phyloP scores from a whole-genome alignment of 148 eudicot genomes.

The Amaranthus palmeri region DNA sequence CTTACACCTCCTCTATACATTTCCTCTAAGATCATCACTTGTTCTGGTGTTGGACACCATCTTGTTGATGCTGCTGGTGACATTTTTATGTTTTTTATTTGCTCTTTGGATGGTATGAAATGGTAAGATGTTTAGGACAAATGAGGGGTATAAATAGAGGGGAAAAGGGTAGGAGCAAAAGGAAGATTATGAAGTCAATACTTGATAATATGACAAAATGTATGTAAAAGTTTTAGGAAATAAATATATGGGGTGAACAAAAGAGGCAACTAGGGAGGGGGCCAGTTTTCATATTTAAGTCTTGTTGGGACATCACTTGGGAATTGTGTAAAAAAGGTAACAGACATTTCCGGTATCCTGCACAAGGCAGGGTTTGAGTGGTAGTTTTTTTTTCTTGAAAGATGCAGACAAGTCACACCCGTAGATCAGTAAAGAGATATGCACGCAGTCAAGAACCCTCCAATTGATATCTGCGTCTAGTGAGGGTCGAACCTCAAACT shows the following conservation, averaged over 20 bases:
- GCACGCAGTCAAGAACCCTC: too few relatives aligned
- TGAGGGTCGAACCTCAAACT: too few relatives aligned
- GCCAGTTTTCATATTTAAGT: background rate
- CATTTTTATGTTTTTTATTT: slow-evolving; percentile 9
- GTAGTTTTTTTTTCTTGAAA: too few relatives aligned
- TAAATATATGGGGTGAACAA: background rate
- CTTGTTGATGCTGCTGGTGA: slow-evolving; percentile 51
- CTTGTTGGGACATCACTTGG: background rate
- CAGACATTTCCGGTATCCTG: too few relatives aligned
- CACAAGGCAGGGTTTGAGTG: too few relatives aligned
- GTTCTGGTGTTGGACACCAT: slow-evolving; percentile 93
- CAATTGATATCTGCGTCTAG: too few relatives aligned
- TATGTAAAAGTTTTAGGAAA: slow-evolving; percentile 7
- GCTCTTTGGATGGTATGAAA: background rate
- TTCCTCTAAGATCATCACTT: slow-evolving; percentile 81
- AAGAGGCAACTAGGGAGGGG: background rate
- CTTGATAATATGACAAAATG: background rate
- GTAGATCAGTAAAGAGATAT: too few relatives aligned
- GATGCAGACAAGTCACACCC: too few relatives aligned
- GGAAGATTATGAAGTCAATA: background rate
- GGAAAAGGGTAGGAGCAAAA: background rate
- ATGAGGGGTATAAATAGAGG: slow-evolving; percentile 22
- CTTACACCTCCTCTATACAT: slow-evolving; percentile 69
- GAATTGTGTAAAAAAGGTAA: too few relatives aligned
- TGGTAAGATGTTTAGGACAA: background rate